These are phyloP conservation scores for Elongisporangium prolatum DNA, from an alignment of 352 stramenopile genomes.

Conservation along the genomic window DNA sequence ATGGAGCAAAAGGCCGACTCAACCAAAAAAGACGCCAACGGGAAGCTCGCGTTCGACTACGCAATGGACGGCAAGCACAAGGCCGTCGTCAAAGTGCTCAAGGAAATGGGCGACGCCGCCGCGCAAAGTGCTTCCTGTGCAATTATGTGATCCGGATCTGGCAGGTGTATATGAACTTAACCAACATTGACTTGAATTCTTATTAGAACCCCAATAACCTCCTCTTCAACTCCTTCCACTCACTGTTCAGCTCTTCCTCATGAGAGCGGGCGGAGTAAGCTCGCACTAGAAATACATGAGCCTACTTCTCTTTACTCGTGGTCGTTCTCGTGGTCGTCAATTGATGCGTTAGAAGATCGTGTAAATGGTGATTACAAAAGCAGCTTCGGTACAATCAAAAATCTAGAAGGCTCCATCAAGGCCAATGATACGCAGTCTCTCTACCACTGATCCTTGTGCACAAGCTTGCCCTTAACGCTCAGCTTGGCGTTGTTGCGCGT, in stretches of 20 bases:
- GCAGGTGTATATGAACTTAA: not conserved
- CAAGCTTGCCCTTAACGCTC: slow-evolving; percentile 80
- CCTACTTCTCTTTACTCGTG: too few species aligned
- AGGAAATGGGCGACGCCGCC: slow-evolving; percentile 90
- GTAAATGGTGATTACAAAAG: not conserved
- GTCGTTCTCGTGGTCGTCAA: too few species aligned
- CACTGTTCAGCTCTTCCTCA: not conserved
- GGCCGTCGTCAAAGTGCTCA: slow-evolving; percentile 87
- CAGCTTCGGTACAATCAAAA: not conserved
- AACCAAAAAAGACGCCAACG: slow-evolving; percentile 84
- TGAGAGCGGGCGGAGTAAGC: not conserved
- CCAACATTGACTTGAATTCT: slow-evolving; percentile 2
- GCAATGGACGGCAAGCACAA: slow-evolving; percentile 92
- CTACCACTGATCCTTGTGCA: slow-evolving; percentile 82
- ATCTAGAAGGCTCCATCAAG: slow-evolving; percentile 1
- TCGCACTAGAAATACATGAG: too few species aligned
- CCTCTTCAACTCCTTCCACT: too few species aligned
- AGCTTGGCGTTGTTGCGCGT: slow-evolving; percentile 82
- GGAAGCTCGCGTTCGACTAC: slow-evolving; percentile 90
- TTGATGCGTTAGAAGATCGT: not conserved
- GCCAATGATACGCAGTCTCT: not conserved
- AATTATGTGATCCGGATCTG: slow-evolving; percentile 21
- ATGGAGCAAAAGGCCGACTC: slow-evolving; percentile 90
- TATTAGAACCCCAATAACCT: not conserved
- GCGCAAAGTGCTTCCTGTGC: slow-evolving; percentile 81